Evolutionary conservation across 2,329 filamentous ascomycete species (phyloP), one percentile per base, ranked within the genome.

Genomic region (Botrytis tulipae): DNA sequence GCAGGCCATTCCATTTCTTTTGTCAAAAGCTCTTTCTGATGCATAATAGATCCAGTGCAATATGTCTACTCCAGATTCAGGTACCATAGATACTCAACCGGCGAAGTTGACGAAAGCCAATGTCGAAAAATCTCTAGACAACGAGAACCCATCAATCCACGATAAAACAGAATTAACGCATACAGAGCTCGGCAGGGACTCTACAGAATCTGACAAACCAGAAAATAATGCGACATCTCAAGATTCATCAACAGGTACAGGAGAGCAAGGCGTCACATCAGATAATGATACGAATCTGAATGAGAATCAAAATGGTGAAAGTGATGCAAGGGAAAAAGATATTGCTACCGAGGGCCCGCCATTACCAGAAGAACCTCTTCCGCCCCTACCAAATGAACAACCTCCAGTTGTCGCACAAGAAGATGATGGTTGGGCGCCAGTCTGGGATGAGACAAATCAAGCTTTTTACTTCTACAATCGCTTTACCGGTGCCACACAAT

Each of bases 401-500:
- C 84, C 84, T 42, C 84, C 85, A 60, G 80, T 82, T 42, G 80
- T 79, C 75, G 75, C 76, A 60, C 86, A 91, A 73, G 88, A 91
- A 81, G 88, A 91, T 74, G 89, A 91, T 78, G 94, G 94, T 74
- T 97, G 94, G 94, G 90, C 92, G 74, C 90, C 90, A 51, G 86
- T 92, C 74, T 97, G 93, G 92, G 93, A 97, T 78, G 83, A 87
- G 37, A 86, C 82, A 70, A 86, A 87, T 2, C 87, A 91, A 76
- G 87, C 89, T 7, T 97, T 90, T 84, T 97, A 94, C 84, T 97
- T 97, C 83, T 90, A 91, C 85, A 97, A 97, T 81, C 90, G 91
- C 77, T 91, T 92, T 81, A 96, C 93, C 6, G 87, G 89, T 51
- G 84, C 88, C 74, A 90, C 90, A 71, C 94, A 96, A 80, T 96